These are phyloP conservation scores for Diplodia sapinea DNA, from an alignment of 2,329 filamentous ascomycete species.

Conservation along the genomic window DNA sequence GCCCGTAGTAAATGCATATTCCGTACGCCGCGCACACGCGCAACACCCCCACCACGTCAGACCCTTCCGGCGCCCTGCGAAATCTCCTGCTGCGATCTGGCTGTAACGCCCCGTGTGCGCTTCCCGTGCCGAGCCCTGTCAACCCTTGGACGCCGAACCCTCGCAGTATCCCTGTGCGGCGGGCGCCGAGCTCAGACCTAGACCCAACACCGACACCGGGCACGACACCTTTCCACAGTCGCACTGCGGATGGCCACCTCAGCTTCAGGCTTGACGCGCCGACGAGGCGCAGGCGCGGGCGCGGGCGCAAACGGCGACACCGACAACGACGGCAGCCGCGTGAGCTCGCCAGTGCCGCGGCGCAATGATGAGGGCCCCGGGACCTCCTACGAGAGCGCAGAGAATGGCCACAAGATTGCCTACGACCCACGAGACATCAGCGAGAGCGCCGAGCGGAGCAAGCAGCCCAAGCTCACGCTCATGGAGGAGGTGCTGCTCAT, in stretches of 20 bases:
- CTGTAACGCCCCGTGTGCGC: conserved; percentile 4
- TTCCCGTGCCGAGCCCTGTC: conserved; percentile 7
- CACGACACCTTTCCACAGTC: conserved; percentile 29
- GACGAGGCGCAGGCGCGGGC: conserved; percentile 68
- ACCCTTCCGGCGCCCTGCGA: conserved; percentile 7
- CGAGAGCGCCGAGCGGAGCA: conserved; percentile 93
- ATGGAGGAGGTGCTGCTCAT: conserved; percentile 98
- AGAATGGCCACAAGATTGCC: conserved; percentile 98
- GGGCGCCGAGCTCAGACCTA: conserved; percentile 30
- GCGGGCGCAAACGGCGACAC: conserved; percentile 66
- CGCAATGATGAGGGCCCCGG: conserved; percentile 65
- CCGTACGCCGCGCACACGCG: conserved; percentile 20
- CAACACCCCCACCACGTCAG: conserved; percentile 23
- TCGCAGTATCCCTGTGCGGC: conserved; percentile 31
- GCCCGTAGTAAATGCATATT: conserved; percentile 24
- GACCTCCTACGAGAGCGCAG: conserved; percentile 86
- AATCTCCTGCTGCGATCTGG: conserved; percentile 13
- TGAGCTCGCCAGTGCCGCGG: conserved; percentile 68
- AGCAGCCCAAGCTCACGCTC: conserved; percentile 96
- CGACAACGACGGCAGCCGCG: conserved; percentile 65
- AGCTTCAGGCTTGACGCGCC: conserved; percentile 75
- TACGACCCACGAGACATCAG: conserved; percentile 97
- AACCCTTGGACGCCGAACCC: conserved; percentile 30
- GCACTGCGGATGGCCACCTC: conserved; percentile 63
- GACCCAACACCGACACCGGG: conserved; percentile 29